These are phyloP conservation scores for Bipolaris zeicola DNA, from an alignment of 2,329 filamentous ascomycete species.

Conservation along the genomic window DNA sequence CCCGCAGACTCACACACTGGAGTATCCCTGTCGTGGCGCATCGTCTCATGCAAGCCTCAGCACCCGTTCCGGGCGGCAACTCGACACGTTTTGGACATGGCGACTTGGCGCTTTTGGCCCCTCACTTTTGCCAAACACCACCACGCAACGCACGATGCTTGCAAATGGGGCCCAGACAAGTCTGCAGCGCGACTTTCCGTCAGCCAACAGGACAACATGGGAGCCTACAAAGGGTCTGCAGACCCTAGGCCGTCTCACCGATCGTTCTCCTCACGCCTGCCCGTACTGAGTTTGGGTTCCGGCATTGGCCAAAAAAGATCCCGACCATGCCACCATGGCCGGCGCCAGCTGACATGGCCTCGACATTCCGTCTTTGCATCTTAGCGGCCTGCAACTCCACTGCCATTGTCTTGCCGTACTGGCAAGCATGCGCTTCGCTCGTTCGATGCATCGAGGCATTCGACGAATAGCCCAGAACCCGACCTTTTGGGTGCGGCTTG, in stretches of 20 bases:
- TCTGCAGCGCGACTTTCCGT: conserved; percentile 5
- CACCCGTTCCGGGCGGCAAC: conserved; percentile 46
- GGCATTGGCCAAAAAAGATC: conserved; percentile 31
- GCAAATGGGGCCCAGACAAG: conserved; percentile 20
- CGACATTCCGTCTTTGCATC: conserved; percentile 27
- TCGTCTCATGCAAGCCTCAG: conserved; percentile 40
- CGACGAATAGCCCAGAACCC: conserved; percentile 8
- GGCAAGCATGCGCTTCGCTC: conserved; percentile 8
- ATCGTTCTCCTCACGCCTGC: conserved; percentile 45
- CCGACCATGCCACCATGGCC: conserved; percentile 23
- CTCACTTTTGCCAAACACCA: conserved; percentile 21
- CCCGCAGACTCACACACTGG: conserved; percentile 43
- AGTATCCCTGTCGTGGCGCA: conserved; percentile 43
- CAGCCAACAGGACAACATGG: conserved; percentile 1
- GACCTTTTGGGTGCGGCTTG: conserved; percentile 4
- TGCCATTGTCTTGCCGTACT: conserved; percentile 12
- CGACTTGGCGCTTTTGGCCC: conserved; percentile 33
- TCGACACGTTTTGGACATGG: conserved; percentile 41
- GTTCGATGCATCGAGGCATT: conserved; percentile 8
- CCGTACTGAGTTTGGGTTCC: conserved; percentile 35
- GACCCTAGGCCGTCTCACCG: conserved; percentile 28
- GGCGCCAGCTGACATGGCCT: conserved; percentile 31
- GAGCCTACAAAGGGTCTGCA: conserved; percentile 13
- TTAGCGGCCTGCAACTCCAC: conserved; percentile 33
- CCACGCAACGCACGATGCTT: conserved; percentile 19